Base-by-base conservation (phyloP, 306 rosid species). In the Pterocarpus macrocarpus region DNA sequence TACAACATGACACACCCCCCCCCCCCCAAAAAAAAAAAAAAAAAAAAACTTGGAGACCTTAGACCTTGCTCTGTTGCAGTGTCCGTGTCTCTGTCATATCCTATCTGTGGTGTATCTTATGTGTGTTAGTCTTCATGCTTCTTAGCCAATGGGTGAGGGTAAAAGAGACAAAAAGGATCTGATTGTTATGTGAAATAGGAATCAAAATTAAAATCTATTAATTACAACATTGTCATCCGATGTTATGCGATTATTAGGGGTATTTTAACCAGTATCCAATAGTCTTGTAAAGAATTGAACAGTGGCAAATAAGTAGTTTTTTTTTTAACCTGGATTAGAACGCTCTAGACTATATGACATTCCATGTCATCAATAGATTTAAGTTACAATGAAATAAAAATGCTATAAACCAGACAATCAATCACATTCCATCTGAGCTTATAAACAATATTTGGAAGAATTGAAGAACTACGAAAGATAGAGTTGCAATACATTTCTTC, bases 141-240 rank as follows among this genome's bases (percentile, higher is more conserved):
- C 49, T 15, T 53, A 35, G 35, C 79, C 28, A 9, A 11, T 57
- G 67, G 78, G 39, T 16, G 64, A 73, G 17, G 56, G 30, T 58
- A 3, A 72, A 55, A 17, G 53, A 56, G 67, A 53, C 64, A 13
- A 36, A 73, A 38, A 38, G 30, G 39, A 12, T 28, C 2, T 32
- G 41, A 52, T 2, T 49, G 8, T 34, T 56, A 22, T 0, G 14
- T 52, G 64, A 72, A 56, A 55, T 9, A 13, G 52, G 36, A 53
- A 28, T 11, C 7, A 16, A 47, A 72, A 55, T 56, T 16, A 72
- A 72, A 9, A 72, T 52, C 8, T 44, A 71, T 34, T n/a, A 52
- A 49, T n/a, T 39, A 52, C 4, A 52, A n/a, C 45, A 53, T 32
- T 33, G 49, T 14, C 30, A 64, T 6, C 36, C 10, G 3, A 47